These are phyloP conservation scores for Populus hybrid DNA, from an alignment of 441 rosid species.

Conservation along the genomic window DNA sequence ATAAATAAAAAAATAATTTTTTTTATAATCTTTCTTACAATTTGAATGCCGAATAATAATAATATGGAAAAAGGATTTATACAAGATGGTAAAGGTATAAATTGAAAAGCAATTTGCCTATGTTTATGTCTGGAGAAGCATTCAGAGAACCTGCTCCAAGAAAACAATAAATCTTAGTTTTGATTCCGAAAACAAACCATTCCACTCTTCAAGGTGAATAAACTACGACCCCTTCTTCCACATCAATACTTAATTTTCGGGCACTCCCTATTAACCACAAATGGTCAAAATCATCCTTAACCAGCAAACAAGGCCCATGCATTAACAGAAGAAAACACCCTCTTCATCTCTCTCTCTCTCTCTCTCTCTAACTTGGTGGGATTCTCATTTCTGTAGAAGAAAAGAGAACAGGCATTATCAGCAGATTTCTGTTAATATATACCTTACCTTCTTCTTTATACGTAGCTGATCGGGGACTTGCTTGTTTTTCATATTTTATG, in stretches of 20 bases:
- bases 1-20: too few relatives aligned
- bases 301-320: neutral
- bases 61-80: too few relatives aligned
- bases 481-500: neutral
- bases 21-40: too few relatives aligned
- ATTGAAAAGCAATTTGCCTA: neutral
- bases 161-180: neutral
- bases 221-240: slow-evolving; percentile 12
- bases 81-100: neutral
- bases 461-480: neutral
- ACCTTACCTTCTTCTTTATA: neutral
- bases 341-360: neutral
- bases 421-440: neutral
- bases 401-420: neutral
- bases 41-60: too few relatives aligned
- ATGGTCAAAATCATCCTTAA: neutral
- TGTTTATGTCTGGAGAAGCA: neutral
- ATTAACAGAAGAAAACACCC: neutral
- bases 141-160: slow-evolving; percentile 6
- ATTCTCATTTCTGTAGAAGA: neutral
- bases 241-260: neutral
- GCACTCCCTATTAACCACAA: neutral
- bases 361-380: neutral
- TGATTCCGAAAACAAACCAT: slow-evolving; percentile 11
- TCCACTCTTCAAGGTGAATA: slow-evolving; percentile 18